Evolutionary conservation across 805 yeast genomes (phyloP).

Genomic region (Lipomyces orientalis): DNA sequence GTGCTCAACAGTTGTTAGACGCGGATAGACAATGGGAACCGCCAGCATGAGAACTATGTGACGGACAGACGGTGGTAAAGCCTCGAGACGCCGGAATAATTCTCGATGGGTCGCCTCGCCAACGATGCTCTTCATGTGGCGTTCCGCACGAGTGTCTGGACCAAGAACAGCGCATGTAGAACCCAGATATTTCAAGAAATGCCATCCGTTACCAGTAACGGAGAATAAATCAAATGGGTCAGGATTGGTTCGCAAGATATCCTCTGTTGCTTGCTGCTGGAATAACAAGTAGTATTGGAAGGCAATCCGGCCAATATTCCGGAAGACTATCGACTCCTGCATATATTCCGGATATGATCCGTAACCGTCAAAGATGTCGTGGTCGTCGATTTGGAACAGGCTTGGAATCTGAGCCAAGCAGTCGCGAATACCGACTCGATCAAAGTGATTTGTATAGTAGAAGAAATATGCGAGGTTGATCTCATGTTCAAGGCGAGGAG

Average conservation of each 20-base stretch:
- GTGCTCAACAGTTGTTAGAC: slow-evolving; percentile 88
- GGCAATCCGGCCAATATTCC: slow-evolving; percentile 76
- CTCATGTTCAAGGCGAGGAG: slow-evolving; percentile 58
- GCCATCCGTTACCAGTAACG: slow-evolving; percentile 69
- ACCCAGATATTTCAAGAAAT: slow-evolving; percentile 77
- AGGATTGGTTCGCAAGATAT: slow-evolving; percentile 33
- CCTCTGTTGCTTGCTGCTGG: slow-evolving; percentile 77
- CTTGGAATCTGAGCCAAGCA: slow-evolving; percentile 86
- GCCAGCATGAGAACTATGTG: slow-evolving; percentile 87
- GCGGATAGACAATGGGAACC: slow-evolving; percentile 93
- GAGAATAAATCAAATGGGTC: slow-evolving; percentile 38
- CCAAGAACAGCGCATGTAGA: slow-evolving; percentile 73
- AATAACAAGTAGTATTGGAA: slow-evolving; percentile 86
- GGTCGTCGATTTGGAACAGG: slow-evolving; percentile 89
- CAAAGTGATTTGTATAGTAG: slow-evolving; percentile 87
- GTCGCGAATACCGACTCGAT: slow-evolving; percentile 73
- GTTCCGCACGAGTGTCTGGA: slow-evolving; percentile 91
- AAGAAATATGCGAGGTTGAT: slow-evolving; percentile 70
- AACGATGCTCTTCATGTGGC: slow-evolving; percentile 66
- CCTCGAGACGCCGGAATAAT: slow-evolving; percentile 67
- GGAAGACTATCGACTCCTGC: slow-evolving; percentile 72
- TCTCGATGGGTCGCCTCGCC: slow-evolving; percentile 59
- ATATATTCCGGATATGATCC: slow-evolving; percentile 84
- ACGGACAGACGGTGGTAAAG: slow-evolving; percentile 62
- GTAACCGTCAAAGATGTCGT: slow-evolving; percentile 94